Percentiles rank a stretch among this genome's conserved stretches.
Evolutionary conservation across 1,139 yeast genomes (phyloP).

Genomic region (Geotrichum cucujoidarum): DNA sequence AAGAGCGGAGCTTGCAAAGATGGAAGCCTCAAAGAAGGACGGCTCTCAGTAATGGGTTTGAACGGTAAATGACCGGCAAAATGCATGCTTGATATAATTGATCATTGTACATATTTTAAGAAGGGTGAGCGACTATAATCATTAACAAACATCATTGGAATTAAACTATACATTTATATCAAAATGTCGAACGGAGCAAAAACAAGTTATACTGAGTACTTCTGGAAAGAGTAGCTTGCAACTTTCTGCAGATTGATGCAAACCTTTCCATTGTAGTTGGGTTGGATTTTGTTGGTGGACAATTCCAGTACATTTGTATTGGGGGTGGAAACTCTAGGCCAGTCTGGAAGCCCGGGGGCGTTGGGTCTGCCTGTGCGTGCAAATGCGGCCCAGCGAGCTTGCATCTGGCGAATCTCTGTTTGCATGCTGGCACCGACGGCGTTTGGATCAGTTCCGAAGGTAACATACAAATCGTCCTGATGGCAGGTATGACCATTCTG

Average conservation of each 20-base stretch:
- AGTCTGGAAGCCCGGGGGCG: conserved; percentile 12
- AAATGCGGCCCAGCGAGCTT: conserved; percentile 32
- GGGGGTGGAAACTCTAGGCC: conserved; percentile 20
- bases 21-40: conserved; percentile 6
- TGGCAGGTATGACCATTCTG: conserved; percentile 31
- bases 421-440: conserved; percentile 22
- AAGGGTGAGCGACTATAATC: too few relatives aligned
- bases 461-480: conserved; percentile 32
- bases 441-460: conserved; percentile 31
- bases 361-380: conserved; percentile 29
- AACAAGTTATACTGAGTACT: background rate
- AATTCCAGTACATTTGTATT: conserved; percentile 20
- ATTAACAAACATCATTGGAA: too few relatives aligned
- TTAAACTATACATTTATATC: background rate
- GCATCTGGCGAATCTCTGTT: conserved; percentile 27
- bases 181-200: too few relatives aligned
- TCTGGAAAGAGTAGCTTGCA: conserved; percentile 11
- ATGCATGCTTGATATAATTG: too few relatives aligned
- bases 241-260: conserved; percentile 8
- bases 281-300: conserved; percentile 12
- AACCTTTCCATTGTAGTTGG: background rate
- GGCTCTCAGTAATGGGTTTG: background rate
- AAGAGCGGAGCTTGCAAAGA: conserved; percentile 13
- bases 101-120: too few relatives aligned
- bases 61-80: too few relatives aligned